phyloP scores from a whole-genome alignment of 805 yeast species.

The Starmerella geochares region DNA sequence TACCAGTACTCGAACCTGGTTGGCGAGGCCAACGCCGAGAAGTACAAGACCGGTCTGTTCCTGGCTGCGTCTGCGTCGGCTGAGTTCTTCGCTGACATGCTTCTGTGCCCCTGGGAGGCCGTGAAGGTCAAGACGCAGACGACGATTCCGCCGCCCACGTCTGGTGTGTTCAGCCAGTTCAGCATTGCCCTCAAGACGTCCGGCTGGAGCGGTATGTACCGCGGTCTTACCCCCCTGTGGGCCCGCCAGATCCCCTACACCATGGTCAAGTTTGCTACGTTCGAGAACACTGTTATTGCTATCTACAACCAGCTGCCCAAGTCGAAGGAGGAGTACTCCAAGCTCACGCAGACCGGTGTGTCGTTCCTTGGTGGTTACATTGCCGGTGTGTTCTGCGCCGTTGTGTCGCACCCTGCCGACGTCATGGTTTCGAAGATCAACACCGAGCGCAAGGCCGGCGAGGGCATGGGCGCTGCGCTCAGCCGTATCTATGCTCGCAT shows the following conservation, averaged over 20 bases:
- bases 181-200: slow-evolving; percentile 54
- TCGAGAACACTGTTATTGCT: slow-evolving; percentile 76
- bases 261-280: slow-evolving; percentile 90
- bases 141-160: slow-evolving; percentile 74
- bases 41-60: slow-evolving; percentile 63
- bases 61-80: slow-evolving; percentile 85
- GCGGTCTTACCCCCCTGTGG: slow-evolving; percentile 89
- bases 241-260: slow-evolving; percentile 94
- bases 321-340: slow-evolving; percentile 58
- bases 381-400: slow-evolving; percentile 94
- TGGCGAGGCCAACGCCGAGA: slow-evolving; percentile 50
- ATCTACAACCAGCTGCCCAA: slow-evolving; percentile 67
- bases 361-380: slow-evolving; percentile 91
- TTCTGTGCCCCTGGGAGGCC: slow-evolving; percentile 88
- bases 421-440: slow-evolving; percentile 92
- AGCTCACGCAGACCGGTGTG: slow-evolving; percentile 79
- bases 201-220: slow-evolving; percentile 67
- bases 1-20: slow-evolving; percentile 57
- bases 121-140: slow-evolving; percentile 91
- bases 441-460: slow-evolving; percentile 54
- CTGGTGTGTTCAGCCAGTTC: slow-evolving; percentile 57
- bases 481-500: slow-evolving; percentile 65
- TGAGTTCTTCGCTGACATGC: slow-evolving; percentile 81
- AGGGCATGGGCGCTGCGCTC: slow-evolving; percentile 56
- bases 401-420: slow-evolving; percentile 94